Evolutionary conservation across 202 grass and related monocot species (phyloP).

Genomic region (Carex sylvatica): DNA sequence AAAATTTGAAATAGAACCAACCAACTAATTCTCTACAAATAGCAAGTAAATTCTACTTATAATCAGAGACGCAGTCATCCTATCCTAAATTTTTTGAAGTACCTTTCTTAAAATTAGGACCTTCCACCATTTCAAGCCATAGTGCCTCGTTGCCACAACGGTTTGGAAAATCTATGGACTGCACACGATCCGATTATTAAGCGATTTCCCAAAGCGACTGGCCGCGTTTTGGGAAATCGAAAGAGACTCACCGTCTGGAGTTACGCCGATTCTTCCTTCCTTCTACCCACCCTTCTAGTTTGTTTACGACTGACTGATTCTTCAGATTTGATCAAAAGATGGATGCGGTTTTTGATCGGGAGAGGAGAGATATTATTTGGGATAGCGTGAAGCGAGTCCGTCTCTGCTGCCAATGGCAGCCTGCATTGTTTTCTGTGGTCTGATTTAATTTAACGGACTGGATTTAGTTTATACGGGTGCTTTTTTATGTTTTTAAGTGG

Average conservation of each 20-base stretch:
- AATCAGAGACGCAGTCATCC: background rate
- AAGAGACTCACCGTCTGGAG: background rate
- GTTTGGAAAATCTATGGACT: background rate
- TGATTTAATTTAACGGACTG: too few species aligned
- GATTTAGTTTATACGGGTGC: too few species aligned
- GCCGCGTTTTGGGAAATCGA: background rate
- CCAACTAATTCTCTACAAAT: conserved; percentile 1
- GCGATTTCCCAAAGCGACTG: background rate
- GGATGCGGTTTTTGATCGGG: background rate
- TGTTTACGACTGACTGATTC: background rate
- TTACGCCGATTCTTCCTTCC: background rate
- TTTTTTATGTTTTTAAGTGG: too few species aligned
- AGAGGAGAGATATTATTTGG: background rate
- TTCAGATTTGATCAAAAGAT: background rate
- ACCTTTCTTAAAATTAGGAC: background rate
- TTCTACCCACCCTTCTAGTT: background rate
- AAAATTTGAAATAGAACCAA: background rate
- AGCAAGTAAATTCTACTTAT: background rate
- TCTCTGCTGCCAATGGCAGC: too few species aligned
- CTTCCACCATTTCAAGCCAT: background rate
- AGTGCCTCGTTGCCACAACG: background rate
- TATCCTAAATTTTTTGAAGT: background rate
- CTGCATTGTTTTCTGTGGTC: too few species aligned
- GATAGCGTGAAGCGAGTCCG: background rate
- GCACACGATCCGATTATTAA: background rate